Evolutionary conservation across 2,329 filamentous ascomycete species (phyloP).

Genomic region (Hypoxylon sp.): DNA sequence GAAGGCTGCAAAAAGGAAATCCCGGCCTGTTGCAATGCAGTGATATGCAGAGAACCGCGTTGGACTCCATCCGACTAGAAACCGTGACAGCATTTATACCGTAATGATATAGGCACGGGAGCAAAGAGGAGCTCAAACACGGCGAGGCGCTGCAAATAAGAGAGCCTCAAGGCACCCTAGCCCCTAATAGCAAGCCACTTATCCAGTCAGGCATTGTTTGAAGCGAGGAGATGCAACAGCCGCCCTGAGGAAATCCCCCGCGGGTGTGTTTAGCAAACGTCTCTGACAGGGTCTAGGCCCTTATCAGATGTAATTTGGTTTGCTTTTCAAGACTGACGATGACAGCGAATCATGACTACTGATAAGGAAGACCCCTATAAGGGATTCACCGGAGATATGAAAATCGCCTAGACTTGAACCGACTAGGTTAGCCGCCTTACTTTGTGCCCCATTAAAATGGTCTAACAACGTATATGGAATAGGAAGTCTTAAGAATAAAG

Average conservation of each 20-base stretch:
- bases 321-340: conserved; percentile 39
- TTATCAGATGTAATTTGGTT: conserved; percentile 49
- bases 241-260: conserved; percentile 39
- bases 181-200: conserved; percentile 20
- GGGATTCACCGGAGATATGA: conserved; percentile 50
- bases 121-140: conserved; percentile 25
- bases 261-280: conserved; percentile 40
- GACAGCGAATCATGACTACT: conserved; percentile 47
- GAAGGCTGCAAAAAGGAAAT: conserved; percentile 27
- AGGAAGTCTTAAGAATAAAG: conserved; percentile 23
- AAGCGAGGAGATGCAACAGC: conserved; percentile 45
- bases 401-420: conserved; percentile 43
- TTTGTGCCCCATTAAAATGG: conserved; percentile 37
- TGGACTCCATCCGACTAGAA: conserved; percentile 25
- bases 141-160: conserved; percentile 24
- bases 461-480: conserved; percentile 19
- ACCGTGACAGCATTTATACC: conserved; percentile 37
- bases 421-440: conserved; percentile 33
- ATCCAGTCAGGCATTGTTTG: conserved; percentile 20
- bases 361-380: conserved; percentile 45
- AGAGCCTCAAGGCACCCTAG: conserved; percentile 24
- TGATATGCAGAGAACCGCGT: conserved; percentile 33
- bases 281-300: conserved; percentile 26
- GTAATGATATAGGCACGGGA: conserved; percentile 33
- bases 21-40: conserved; percentile 36